Evolutionary conservation across 2,329 filamentous ascomycete genomes (phyloP).

Genomic region (Dothistroma pini): DNA sequence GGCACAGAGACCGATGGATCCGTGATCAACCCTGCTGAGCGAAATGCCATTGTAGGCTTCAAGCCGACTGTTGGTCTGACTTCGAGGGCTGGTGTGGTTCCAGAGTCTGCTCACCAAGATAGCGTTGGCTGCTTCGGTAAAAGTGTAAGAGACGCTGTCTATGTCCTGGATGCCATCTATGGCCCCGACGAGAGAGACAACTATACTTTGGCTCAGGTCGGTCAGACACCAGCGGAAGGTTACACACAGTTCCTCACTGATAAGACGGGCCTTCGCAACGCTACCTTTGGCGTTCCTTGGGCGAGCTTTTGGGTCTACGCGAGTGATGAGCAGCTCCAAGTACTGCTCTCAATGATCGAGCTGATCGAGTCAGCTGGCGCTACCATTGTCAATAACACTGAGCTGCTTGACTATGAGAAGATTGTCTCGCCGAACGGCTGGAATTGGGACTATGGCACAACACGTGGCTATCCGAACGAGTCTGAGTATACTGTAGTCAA

Average conservation of each 20-base stretch:
- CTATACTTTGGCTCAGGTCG: conserved; percentile 58
- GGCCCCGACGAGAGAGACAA: conserved; percentile 62
- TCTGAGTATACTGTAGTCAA: conserved; percentile 72
- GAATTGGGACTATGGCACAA: conserved; percentile 58
- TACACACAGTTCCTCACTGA: conserved; percentile 57
- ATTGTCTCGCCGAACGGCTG: conserved; percentile 66
- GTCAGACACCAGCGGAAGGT: conserved; percentile 52
- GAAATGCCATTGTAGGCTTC: conserved; percentile 67
- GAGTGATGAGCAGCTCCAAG: conserved; percentile 52
- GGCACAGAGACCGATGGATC: conserved; percentile 70
- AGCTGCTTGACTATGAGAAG: conserved; percentile 60
- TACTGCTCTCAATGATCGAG: conserved; percentile 49
- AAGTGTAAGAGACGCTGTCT: conserved; percentile 65
- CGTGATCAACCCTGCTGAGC: conserved; percentile 67
- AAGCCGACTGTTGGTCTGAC: conserved; percentile 74
- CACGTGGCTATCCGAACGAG: conserved; percentile 63
- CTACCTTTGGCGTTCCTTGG: conserved; percentile 69
- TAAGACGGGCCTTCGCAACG: conserved; percentile 54
- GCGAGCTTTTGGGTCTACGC: conserved; percentile 65
- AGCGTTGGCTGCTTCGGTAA: conserved; percentile 64
- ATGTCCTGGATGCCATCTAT: conserved; percentile 65
- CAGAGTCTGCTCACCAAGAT: conserved; percentile 65
- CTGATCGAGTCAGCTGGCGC: conserved; percentile 60
- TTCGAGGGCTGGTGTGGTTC: conserved; percentile 56
- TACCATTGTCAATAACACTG: conserved; percentile 65